Conservation (phyloP, 306 rosid species). For the Pterocarpus santalinus region DNA sequence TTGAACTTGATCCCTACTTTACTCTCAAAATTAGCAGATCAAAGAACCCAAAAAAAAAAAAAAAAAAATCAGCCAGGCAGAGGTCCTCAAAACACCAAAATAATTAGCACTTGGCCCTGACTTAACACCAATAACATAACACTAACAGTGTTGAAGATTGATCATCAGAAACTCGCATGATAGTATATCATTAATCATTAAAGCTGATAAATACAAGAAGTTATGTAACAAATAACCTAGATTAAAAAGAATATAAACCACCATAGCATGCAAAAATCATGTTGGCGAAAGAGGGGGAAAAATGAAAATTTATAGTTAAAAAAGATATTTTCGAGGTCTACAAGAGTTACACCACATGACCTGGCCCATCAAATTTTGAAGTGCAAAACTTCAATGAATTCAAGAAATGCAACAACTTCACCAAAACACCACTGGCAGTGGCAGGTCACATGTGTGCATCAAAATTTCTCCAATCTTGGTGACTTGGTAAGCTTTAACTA, state of each 20-base stretch:
- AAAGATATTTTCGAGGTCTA: conserved; percentile 48
- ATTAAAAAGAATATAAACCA: conserved; percentile 48
- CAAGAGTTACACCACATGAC: conserved; percentile 51
- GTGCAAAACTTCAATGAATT: background rate
- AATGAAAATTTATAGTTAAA: conserved; percentile 5
- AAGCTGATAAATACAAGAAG: conserved; percentile 40
- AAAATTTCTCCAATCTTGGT: conserved; percentile 10
- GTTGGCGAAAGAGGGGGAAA: conserved; percentile 29
- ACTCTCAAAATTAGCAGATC: too few relatives aligned
- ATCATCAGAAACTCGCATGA: background rate
- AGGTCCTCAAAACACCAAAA: too few relatives aligned
- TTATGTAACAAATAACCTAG: conserved; percentile 38
- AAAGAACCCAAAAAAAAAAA: too few relatives aligned
- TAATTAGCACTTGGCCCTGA: too few relatives aligned
- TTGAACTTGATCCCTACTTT: too few relatives aligned
- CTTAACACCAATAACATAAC: too few relatives aligned
- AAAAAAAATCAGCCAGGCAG: too few relatives aligned
- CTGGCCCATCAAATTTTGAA: conserved; percentile 17
- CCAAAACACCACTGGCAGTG: conserved; percentile 1
- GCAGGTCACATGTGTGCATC: background rate
- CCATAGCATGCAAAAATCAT: conserved; percentile 47
- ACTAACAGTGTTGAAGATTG: background rate
- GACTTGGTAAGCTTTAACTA: conserved; percentile 1
- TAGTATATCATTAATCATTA: conserved; percentile 24
- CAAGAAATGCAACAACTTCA: conserved; percentile 33